Conservation (phyloP, 352 stramenopile genomes). For the Peronospora destructor region DNA sequence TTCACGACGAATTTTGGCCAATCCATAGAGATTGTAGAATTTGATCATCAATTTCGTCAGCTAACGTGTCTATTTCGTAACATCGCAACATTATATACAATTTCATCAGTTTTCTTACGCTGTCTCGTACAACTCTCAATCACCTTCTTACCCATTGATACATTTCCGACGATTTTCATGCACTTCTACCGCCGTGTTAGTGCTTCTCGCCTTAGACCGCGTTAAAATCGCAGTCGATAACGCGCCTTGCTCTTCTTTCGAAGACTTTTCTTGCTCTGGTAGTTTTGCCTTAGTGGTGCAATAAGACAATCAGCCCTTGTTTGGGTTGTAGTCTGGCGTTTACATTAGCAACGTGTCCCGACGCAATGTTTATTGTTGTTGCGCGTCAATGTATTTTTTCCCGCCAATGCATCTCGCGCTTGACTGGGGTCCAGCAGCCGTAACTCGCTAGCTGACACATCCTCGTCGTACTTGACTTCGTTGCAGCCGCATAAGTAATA, state of each 20-base stretch:
- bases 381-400: slow-evolving; percentile 19
- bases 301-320: slow-evolving; percentile 68
- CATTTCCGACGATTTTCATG: too few relatives aligned
- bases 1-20: slow-evolving; percentile 4
- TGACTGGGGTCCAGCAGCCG: slow-evolving; percentile 26
- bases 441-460: slow-evolving; percentile 50
- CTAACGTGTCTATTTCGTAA: too few relatives aligned
- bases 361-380: slow-evolving; percentile 36
- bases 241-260: too few relatives aligned
- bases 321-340: slow-evolving; percentile 58
- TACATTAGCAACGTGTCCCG: slow-evolving; percentile 61
- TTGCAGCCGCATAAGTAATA: slow-evolving; percentile 47
- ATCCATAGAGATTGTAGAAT: background rate
- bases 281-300: too few relatives aligned
- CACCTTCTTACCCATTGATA: too few relatives aligned
- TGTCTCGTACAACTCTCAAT: too few relatives aligned
- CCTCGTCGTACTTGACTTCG: slow-evolving; percentile 76
- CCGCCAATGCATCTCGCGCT: slow-evolving; percentile 6
- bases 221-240: too few relatives aligned
- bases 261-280: too few relatives aligned
- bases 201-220: too few relatives aligned
- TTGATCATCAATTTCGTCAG: background rate
- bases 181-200: too few relatives aligned
- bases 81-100: too few relatives aligned
- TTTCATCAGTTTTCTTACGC: too few relatives aligned